Percentiles rank a stretch among this genome's conserved stretches.
Evolutionary conservation across 306 rosid genomes (phyloP).

Genomic region (Castanospermum australe): DNA sequence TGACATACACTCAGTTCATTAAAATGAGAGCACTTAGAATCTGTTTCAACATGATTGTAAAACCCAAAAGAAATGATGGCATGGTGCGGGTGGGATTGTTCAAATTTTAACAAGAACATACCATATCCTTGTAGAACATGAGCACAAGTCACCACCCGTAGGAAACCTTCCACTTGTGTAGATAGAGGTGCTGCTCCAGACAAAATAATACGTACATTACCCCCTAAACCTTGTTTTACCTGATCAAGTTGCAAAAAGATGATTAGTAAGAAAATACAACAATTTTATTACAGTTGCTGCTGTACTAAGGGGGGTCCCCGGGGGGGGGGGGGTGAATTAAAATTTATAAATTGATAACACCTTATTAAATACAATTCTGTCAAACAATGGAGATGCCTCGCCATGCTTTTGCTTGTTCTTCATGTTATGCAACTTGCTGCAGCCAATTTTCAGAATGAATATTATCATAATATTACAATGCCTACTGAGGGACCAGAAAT

Average conservation of each 20-base stretch:
- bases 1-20: too few relatives aligned
- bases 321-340: not conserved
- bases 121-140: slow-evolving; percentile 95
- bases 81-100: not conserved
- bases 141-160: slow-evolving; percentile 83
- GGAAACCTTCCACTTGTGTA: slow-evolving; percentile 68
- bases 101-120: slow-evolving; percentile 26
- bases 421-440: slow-evolving; percentile 72
- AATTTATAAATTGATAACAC: slow-evolving; percentile 35
- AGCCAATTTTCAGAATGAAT: not conserved
- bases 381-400: slow-evolving; percentile 70
- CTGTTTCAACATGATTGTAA: not conserved
- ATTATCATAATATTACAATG: slow-evolving; percentile 7
- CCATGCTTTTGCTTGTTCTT: slow-evolving; percentile 51
- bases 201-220: slow-evolving; percentile 72
- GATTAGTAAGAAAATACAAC: not conserved
- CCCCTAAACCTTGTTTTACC: slow-evolving; percentile 86
- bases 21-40: too few relatives aligned
- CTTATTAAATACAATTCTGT: slow-evolving; percentile 79
- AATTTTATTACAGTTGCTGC: not conserved
- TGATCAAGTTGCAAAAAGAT: slow-evolving; percentile 36
- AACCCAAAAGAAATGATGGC: not conserved
- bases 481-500: not conserved
- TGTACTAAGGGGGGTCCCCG: not conserved
- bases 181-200: slow-evolving; percentile 96